A percentile compares a stretch with the other conserved stretches of the same genome.
phyloP scores from a whole-genome alignment of 1,284 basidiomycete genomes.

The Phaffia rhodozyma region DNA sequence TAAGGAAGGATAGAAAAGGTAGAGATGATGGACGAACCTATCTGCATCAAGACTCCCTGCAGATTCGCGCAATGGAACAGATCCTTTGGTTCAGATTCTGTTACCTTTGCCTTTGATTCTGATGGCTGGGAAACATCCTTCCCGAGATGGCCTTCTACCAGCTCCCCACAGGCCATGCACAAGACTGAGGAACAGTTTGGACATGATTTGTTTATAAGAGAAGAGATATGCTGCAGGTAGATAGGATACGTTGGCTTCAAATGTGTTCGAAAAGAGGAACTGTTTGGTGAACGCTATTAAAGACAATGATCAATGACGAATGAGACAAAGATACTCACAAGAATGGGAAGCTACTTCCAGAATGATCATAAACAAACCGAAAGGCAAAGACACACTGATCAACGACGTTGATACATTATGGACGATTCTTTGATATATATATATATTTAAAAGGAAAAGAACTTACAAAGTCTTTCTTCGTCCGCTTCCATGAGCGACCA shows the following conservation, averaged over 20 bases:
- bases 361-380: not conserved
- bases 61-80: constrained; percentile 77
- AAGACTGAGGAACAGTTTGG: constrained; percentile 51
- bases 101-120: too few relatives aligned
- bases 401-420: not conserved
- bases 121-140: too few relatives aligned
- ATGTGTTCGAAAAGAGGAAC: constrained; percentile 18
- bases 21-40: constrained; percentile 60
- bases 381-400: not conserved
- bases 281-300: not conserved
- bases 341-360: constrained; percentile 39
- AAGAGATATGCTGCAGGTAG: constrained; percentile 54
- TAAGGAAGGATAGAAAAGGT: too few relatives aligned
- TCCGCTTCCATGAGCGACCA: constrained; percentile 56
- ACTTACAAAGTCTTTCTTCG: constrained; percentile 52
- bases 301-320: not conserved
- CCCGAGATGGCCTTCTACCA: constrained; percentile 37
- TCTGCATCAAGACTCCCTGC: constrained; percentile 72
- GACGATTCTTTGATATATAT: too few relatives aligned
- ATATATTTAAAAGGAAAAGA: too few relatives aligned
- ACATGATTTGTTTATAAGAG: constrained; percentile 50
- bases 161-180: constrained; percentile 76
- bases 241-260: constrained; percentile 53
- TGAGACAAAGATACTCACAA: constrained; percentile 44
- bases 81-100: constrained; percentile 23